Percentiles rank a stretch among this genome's conserved stretches.
Evolutionary conservation across 768 basidiomycete genomes (phyloP).

Genomic region (Agrocybe pediades): DNA sequence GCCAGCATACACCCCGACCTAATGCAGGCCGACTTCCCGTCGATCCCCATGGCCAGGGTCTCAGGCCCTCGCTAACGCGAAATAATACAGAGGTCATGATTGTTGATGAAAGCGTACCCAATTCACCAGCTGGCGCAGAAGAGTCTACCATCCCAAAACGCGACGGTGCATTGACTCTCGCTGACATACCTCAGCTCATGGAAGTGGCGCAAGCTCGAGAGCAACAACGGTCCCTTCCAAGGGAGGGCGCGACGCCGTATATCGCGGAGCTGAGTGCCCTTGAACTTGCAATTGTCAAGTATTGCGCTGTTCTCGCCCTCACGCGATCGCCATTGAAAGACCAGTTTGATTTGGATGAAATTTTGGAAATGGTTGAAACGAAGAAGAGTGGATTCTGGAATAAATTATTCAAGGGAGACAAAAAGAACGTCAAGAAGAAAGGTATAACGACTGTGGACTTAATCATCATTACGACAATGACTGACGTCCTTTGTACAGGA

Average conservation of each 20-base stretch:
- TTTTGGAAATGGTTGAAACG: constrained; percentile 87
- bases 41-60: constrained; percentile 47
- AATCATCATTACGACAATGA: not conserved
- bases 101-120: constrained; percentile 77
- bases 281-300: constrained; percentile 89
- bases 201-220: constrained; percentile 90
- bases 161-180: constrained; percentile 89
- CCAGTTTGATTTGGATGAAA: constrained; percentile 88
- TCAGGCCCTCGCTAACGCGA: constrained; percentile 71
- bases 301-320: constrained; percentile 83
- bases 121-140: constrained; percentile 60
- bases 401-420: constrained; percentile 88
- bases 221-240: constrained; percentile 80
- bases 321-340: constrained; percentile 78
- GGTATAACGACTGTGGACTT: constrained; percentile 41
- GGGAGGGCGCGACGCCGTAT: constrained; percentile 77
- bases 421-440: constrained; percentile 88
- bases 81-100: constrained; percentile 89
- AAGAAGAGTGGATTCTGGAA: constrained; percentile 97
- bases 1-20: constrained; percentile 32
- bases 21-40: constrained; percentile 42
- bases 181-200: constrained; percentile 92
- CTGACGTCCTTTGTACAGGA: constrained; percentile 45
- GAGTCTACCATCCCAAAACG: constrained; percentile 36
- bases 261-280: constrained; percentile 83